phyloP scores from a whole-genome alignment of 352 stramenopile species.

The Sclerospora graminicola region DNA sequence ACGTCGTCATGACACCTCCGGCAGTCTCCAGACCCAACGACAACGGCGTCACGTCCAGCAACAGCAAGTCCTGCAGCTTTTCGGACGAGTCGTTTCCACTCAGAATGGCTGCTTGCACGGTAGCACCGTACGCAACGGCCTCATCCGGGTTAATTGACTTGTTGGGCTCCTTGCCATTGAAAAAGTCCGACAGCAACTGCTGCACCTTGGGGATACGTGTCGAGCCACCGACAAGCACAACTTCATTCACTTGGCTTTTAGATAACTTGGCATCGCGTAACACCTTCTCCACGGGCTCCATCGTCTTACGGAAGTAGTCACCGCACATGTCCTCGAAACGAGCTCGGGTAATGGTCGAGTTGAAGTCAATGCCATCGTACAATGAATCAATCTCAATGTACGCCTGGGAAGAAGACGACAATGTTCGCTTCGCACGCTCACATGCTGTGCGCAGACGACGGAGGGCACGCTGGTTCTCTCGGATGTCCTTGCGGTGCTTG shows the following conservation, averaged over 20 bases:
- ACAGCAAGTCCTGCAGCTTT: constrained; percentile 79
- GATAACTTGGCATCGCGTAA: constrained; percentile 84
- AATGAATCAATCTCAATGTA: constrained; percentile 93
- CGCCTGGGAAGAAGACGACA: constrained; percentile 86
- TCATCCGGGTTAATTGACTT: constrained; percentile 80
- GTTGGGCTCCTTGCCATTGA: constrained; percentile 63
- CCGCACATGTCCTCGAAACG: constrained; percentile 87
- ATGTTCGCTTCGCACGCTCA: no score
- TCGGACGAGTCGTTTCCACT: constrained; percentile 59
- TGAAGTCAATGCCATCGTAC: constrained; percentile 90
- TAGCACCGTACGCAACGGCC: constrained; percentile 72
- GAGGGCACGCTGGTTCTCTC: no score
- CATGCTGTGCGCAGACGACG: no score
- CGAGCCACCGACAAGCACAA: constrained; percentile 74
- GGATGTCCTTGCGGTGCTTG: no score
- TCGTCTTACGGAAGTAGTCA: constrained; percentile 88
- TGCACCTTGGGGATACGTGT: constrained; percentile 70
- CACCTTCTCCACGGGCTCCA: constrained; percentile 85
- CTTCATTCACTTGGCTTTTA: constrained; percentile 76
- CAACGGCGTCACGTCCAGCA: constrained; percentile 84
- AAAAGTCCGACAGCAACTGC: constrained; percentile 50
- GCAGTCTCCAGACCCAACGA: constrained; percentile 82
- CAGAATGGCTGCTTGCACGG: constrained; percentile 55
- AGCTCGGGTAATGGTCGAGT: constrained; percentile 86
- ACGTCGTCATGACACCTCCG: constrained; percentile 81